A percentile compares a stretch with the other conserved stretches of the same genome.
Conservation (phyloP, 768 basidiomycete species). For the Butyriboletus loyo region DNA sequence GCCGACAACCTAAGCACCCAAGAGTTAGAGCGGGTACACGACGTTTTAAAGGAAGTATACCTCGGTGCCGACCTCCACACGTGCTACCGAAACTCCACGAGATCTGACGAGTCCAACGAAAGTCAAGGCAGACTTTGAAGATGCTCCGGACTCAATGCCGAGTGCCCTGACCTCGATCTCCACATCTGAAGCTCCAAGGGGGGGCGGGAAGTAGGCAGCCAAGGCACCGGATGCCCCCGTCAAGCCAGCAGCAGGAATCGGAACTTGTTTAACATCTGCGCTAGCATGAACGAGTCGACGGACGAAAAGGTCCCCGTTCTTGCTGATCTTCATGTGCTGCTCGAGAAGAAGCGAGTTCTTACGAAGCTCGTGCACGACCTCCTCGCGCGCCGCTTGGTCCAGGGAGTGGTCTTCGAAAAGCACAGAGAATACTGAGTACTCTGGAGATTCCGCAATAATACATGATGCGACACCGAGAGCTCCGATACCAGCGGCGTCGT, state of each 20-base stretch:
- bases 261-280: slow-evolving; percentile 15
- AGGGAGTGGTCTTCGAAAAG: slow-evolving; percentile 31
- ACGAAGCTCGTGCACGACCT: slow-evolving; percentile 24
- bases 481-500: slow-evolving; percentile 29
- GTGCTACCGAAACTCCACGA: slow-evolving; percentile 5
- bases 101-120: slow-evolving; percentile 22
- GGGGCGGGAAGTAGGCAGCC: slow-evolving; percentile 20
- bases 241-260: slow-evolving; percentile 14
- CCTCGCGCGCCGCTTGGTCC: slow-evolving; percentile 20
- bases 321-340: slow-evolving; percentile 29
- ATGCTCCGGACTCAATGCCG: slow-evolving; percentile 4
- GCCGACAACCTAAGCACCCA: slow-evolving; percentile 13
- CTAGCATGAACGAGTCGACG: slow-evolving; percentile 29
- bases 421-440: slow-evolving; percentile 27
- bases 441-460: slow-evolving; percentile 29
- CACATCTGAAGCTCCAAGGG: slow-evolving; percentile 15
- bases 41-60: not conserved
- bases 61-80: slow-evolving; percentile 5
- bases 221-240: slow-evolving; percentile 8
- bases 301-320: slow-evolving; percentile 26
- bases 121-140: slow-evolving; percentile 9
- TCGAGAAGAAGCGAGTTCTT: slow-evolving; percentile 26
- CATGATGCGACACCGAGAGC: slow-evolving; percentile 30
- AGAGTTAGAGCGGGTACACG: not conserved
- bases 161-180: slow-evolving; percentile 18